phyloP scores from a whole-genome alignment of 2,329 filamentous ascomycete genomes.

The Nigrospora sphaerica region DNA sequence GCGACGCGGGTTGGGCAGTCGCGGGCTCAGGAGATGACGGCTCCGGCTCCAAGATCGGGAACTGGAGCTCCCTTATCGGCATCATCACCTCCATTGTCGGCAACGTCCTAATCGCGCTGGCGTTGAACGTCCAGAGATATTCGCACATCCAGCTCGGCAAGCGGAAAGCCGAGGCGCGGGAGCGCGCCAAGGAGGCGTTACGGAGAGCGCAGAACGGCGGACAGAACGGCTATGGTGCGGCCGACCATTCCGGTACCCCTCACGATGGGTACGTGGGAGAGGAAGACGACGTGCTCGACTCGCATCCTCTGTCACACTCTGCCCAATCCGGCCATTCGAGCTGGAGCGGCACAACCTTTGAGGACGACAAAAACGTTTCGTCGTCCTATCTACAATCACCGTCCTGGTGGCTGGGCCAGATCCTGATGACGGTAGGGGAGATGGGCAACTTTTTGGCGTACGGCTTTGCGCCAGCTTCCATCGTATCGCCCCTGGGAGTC shows the following conservation, averaged over 20 bases:
- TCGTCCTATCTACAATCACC: slow-evolving; percentile 81
- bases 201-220: slow-evolving; percentile 32
- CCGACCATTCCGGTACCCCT: slow-evolving; percentile 6
- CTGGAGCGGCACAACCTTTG: slow-evolving; percentile 27
- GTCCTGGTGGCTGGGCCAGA: slow-evolving; percentile 94
- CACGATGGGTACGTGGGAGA: slow-evolving; percentile 10
- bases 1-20: slow-evolving; percentile 9
- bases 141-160: slow-evolving; percentile 80
- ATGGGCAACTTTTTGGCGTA: slow-evolving; percentile 96
- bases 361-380: slow-evolving; percentile 28
- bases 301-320: slow-evolving; percentile 45
- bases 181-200: slow-evolving; percentile 45
- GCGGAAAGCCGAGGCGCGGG: slow-evolving; percentile 54
- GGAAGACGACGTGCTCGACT: slow-evolving; percentile 29
- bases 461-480: slow-evolving; percentile 93
- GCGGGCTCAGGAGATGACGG: slow-evolving; percentile 13
- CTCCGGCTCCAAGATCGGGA: slow-evolving; percentile 43
- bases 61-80: slow-evolving; percentile 92
- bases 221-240: slow-evolving; percentile 19
- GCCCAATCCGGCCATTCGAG: slow-evolving; percentile 36
- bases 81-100: slow-evolving; percentile 89
- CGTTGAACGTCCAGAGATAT: slow-evolving; percentile 93
- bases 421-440: slow-evolving; percentile 88
- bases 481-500: slow-evolving; percentile 94
- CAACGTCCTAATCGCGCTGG: slow-evolving; percentile 90